Conservation (phyloP, 306 rosid species). For the Alnus rubra region DNA sequence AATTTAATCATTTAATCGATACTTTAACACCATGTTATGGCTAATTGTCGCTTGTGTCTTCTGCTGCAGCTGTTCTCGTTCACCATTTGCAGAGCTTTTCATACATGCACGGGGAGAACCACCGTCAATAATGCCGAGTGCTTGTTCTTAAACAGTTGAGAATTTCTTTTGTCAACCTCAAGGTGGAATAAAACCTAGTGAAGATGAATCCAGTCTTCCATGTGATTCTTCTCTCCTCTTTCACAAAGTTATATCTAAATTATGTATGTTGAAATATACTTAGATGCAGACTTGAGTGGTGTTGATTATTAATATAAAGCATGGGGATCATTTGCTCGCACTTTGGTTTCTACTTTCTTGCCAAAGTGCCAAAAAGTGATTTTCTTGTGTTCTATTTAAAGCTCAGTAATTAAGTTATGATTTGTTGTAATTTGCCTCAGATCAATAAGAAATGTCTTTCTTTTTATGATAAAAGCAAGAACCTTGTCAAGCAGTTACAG, state of each 20-base stretch:
- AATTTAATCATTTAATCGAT: no score
- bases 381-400: not conserved
- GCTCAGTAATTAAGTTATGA: not conserved
- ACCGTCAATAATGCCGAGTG: not conserved
- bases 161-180: not conserved
- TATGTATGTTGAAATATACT: not conserved
- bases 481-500: not conserved
- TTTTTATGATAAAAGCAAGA: not conserved
- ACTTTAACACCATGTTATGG: not conserved
- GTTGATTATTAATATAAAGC: not conserved
- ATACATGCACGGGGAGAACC: not conserved
- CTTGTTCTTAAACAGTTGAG: not conserved
- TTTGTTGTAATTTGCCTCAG: not conserved
- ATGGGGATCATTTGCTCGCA: no score
- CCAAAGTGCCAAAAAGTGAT: not conserved
- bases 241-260: not conserved
- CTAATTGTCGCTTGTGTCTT: not conserved
- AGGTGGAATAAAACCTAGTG: not conserved
- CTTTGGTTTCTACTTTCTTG: no score
- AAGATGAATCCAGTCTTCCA: not conserved
- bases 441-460: not conserved
- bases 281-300: no score
- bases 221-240: not conserved
- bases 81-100: not conserved
- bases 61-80: not conserved